These are phyloP conservation scores for Plantago ovata DNA, from an alignment of 257 asterid genomes.

Conservation along the genomic window DNA sequence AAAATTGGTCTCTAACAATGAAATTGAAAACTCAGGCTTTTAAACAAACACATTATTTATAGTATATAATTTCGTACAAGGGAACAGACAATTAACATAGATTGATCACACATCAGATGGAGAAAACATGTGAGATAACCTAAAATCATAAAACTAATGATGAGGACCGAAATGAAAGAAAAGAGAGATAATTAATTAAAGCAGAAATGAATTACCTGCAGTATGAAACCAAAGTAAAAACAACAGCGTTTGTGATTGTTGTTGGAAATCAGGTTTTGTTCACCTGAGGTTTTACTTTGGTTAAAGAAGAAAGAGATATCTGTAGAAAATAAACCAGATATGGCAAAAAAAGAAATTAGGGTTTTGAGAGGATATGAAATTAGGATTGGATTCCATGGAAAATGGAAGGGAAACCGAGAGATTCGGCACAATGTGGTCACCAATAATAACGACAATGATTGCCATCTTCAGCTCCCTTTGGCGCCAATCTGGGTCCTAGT, in stretches of 20 bases:
- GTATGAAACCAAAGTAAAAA: not conserved
- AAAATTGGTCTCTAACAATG: no score
- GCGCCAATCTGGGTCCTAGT: no score
- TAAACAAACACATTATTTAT: no score
- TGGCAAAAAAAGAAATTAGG: constrained; percentile 10
- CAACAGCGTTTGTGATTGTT: not conserved
- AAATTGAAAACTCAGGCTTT: no score
- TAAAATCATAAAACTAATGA: no score
- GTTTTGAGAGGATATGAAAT: constrained; percentile 20
- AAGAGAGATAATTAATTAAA: not conserved
- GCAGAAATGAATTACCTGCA: constrained; percentile 2
- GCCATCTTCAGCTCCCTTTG: no score
- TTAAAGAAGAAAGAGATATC: constrained; percentile 3
- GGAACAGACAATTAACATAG: no score
- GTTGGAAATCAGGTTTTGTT: not conserved
- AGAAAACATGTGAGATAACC: not conserved
- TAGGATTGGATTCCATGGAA: constrained; percentile 10
- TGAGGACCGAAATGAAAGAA: not conserved
- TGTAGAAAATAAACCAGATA: not conserved
- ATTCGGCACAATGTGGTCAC: constrained; percentile 15
- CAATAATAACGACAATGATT: no score
- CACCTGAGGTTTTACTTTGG: constrained; percentile 7
- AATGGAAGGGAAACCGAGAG: constrained; percentile 22
- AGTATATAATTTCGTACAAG: no score
- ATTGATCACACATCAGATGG: not conserved